Evolutionary conservation across 352 stramenopile genomes (phyloP), one percentile per base, ranked within the genome.

Genomic region (Elongisporangium senticosum): DNA sequence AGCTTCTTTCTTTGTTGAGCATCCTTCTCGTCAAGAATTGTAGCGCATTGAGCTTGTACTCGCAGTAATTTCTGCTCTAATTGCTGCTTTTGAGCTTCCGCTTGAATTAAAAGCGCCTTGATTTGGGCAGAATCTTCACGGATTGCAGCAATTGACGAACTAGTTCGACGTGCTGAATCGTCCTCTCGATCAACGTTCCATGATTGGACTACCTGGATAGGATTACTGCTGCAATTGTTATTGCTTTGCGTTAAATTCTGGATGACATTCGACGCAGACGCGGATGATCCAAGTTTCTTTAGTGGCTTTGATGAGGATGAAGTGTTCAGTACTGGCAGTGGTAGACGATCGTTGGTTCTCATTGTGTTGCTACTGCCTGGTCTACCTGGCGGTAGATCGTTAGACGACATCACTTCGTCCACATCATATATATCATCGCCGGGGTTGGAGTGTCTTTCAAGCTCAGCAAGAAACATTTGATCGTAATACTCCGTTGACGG

Each of bases 401-500:
- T 39, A 7, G 13, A 2, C 3, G 11, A 17, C 1, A 17, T 43
- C 11, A 17, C 13, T 43, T 43, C 33, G 17, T 43, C 33, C 33
- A 43, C 33, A 43, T 10, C 33, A 43, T 17, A 43, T 17, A 43
- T 17, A 17, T 43, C 11, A 17, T 43, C 33, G 3, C 33, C 33
- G 17, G 33, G 33, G 11, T 17, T 43, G 7, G 71, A 75, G 14
- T 91, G 81, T 24, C 79, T 89, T 2, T 70, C 76, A 0, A 93
- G 63, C 13, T 93, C 83, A 0, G 74, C 74, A 0, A 91, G 64
- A 53, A 93, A 93, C 48, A 87, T 53, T 58, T 74, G 64, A 49
- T 87, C 79, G 49, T 75, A 79, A 4, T 50, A 49, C 19, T 81
- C 63, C 23, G 15, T 68, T 7, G 63, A 61, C 8, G 33, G 33